Percentiles rank a stretch among this genome's conserved stretches.
These are phyloP conservation scores for Exophiala viscosa DNA, from an alignment of 2,329 filamentous ascomycete species.

Conservation along the genomic window DNA sequence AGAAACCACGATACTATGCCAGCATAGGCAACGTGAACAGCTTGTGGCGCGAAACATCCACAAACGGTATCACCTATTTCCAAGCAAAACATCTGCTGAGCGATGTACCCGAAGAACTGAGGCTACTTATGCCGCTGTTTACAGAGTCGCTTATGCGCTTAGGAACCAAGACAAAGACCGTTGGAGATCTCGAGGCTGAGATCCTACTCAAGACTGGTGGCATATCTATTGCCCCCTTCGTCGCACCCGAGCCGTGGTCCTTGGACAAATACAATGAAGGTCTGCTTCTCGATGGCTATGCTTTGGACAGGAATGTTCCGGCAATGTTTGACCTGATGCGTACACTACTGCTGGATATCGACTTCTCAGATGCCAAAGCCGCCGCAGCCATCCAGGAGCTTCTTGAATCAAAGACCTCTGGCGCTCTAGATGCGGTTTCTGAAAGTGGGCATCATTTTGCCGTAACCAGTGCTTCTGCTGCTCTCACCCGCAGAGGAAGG, in stretches of 20 bases:
- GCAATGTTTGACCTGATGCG: slow-evolving; percentile 85
- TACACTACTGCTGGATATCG: slow-evolving; percentile 76
- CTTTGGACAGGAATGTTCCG: slow-evolving; percentile 82
- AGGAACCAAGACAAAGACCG: slow-evolving; percentile 79
- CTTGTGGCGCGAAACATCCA: slow-evolving; percentile 88
- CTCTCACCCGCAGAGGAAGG: slow-evolving; percentile 67
- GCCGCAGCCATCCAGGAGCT: slow-evolving; percentile 80
- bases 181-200: slow-evolving; percentile 91
- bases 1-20: slow-evolving; percentile 61
- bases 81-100: slow-evolving; percentile 78
- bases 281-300: slow-evolving; percentile 77
- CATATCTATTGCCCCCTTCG: slow-evolving; percentile 77
- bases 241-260: slow-evolving; percentile 71
- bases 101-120: slow-evolving; percentile 76
- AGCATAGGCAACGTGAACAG: slow-evolving; percentile 63
- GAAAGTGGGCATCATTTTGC: slow-evolving; percentile 87
- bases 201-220: slow-evolving; percentile 97
- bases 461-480: slow-evolving; percentile 75
- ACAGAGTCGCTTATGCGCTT: slow-evolving; percentile 90
- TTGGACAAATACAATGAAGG: slow-evolving; percentile 72
- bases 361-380: slow-evolving; percentile 81
- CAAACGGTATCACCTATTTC: slow-evolving; percentile 95
- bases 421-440: slow-evolving; percentile 86
- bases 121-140: slow-evolving; percentile 82
- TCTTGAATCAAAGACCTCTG: slow-evolving; percentile 79